Base-by-base conservation (phyloP, 1,139 yeast genomes). In the Lizanozyma gosingica region DNA sequence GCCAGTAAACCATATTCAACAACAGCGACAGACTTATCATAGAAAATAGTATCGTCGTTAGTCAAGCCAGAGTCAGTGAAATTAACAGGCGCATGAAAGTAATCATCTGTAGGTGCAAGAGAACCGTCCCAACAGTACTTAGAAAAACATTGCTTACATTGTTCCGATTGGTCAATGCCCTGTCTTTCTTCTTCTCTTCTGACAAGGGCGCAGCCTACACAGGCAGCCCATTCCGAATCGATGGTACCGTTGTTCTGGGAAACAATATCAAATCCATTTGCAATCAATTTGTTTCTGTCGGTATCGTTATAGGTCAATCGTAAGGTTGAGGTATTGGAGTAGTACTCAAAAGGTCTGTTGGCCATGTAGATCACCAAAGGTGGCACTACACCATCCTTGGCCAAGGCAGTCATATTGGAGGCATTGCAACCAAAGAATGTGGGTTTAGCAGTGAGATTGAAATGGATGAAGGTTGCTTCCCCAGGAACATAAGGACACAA, bases 401-500 rank as follows among this genome's bases (percentile, higher is more conserved):
- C 45, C 43, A 81, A 62, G 35, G 65, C 60, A 3, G 92, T 77
- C 53, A 83, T 62, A 56, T 86, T 85, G 2, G 62, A 55, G 14
- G 85, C 76, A 55, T 84, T 77, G 63, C 97, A 88, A 37, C 97
- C 97, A 54, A 87, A 87, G 65, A 88, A 87, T 0, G 86, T 71
- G 42, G 96, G 94, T 51, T 60, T 75, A 4, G 78, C 65, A 9
- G 83, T 77, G 45, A 83, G 63, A 47, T 83, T 83, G 44, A 65
- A 54, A 46, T 71, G 71, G 38, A 80, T 53, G 57, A 87, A 85
- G 0, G 94, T 74, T 38, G 71, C 64, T 17, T 57, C 60, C 56
- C 78, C 90, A n/a, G 97, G 97, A 41, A 88, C 94, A 51, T 83
- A 79, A 29, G 96, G 96, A 74, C 85, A 85, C 2, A 79, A 63